These are phyloP conservation scores for Spiromastix sp. DNA, from an alignment of 2,329 filamentous ascomycete genomes.

Conservation along the genomic window DNA sequence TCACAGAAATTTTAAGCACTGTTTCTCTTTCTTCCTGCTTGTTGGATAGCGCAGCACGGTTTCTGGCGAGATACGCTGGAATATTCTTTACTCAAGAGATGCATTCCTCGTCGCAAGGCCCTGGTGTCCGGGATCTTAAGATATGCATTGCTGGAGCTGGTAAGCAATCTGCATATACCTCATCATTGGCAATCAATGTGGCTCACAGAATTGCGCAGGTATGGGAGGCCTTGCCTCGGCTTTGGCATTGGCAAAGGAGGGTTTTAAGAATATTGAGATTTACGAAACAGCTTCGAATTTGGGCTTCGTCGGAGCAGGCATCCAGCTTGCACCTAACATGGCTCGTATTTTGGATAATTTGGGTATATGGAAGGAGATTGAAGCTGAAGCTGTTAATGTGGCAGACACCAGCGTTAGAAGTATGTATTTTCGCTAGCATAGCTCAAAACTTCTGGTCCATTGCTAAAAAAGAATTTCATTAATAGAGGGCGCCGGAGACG, in stretches of 20 bases:
- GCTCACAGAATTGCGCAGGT: conserved; percentile 46
- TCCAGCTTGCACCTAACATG: conserved; percentile 77
- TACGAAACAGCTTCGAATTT: conserved; percentile 64
- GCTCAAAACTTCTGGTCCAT: too few species aligned
- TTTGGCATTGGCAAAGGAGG: conserved; percentile 63
- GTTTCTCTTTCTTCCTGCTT: too few species aligned
- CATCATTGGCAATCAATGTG: too few species aligned
- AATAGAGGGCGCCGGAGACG: conserved; percentile 55
- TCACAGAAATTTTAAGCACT: too few species aligned
- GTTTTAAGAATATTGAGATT: conserved; percentile 62
- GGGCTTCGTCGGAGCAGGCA: conserved; percentile 75
- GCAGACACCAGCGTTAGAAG: conserved; percentile 62
- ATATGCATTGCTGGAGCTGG: conserved; percentile 42
- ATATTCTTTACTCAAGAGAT: too few species aligned
- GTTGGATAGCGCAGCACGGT: too few species aligned
- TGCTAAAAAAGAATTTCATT: too few species aligned
- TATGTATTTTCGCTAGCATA: conserved; percentile 25
- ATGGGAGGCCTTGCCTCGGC: conserved; percentile 70
- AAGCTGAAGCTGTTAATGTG: conserved; percentile 59
- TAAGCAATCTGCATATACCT: too few species aligned
- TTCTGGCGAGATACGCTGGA: too few species aligned
- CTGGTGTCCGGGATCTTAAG: conserved; percentile 22
- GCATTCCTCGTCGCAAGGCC: neutral
- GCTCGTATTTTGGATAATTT: conserved; percentile 62
- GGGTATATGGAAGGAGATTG: conserved; percentile 62